Percentiles rank a stretch among this genome's conserved stretches.
phyloP scores from a whole-genome alignment of 139 green algal genomes.

The Zygnema cylindricum region DNA sequence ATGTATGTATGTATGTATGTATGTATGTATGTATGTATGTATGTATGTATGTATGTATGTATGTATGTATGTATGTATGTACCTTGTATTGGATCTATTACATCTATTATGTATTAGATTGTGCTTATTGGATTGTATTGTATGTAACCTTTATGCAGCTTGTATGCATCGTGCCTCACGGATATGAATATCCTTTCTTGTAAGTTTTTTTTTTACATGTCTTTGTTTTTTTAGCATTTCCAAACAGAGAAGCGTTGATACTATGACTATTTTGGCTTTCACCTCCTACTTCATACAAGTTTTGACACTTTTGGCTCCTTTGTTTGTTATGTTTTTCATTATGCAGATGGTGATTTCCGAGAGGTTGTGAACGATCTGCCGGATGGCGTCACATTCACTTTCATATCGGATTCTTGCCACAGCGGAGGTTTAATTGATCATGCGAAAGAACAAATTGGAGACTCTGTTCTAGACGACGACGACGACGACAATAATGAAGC shows the following conservation, averaged over 20 bases:
- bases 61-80: background rate
- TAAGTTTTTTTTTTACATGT: too few relatives aligned
- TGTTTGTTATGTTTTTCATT: too few relatives aligned
- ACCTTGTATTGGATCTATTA: background rate
- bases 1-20: background rate
- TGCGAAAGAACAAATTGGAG: conserved; percentile 65
- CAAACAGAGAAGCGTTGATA: too few relatives aligned
- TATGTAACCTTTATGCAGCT: too few relatives aligned
- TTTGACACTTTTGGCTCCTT: too few relatives aligned
- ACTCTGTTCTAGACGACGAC: background rate
- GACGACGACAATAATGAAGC: background rate
- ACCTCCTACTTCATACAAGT: too few relatives aligned
- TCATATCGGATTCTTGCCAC: conserved; percentile 81
- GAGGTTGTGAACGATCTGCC: conserved; percentile 61
- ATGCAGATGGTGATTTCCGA: conserved; percentile 60
- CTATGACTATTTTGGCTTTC: too few relatives aligned
- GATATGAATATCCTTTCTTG: too few relatives aligned
- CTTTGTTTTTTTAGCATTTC: too few relatives aligned
- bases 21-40: background rate
- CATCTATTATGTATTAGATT: too few relatives aligned
- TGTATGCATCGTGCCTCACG: too few relatives aligned
- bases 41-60: background rate
- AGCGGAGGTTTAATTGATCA: conserved; percentile 73
- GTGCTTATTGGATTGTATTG: too few relatives aligned
- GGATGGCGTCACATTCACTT: conserved; percentile 69